Conservation (phyloP, 2,329 filamentous ascomycete genomes). For the Paraphaeosphaeria minitans region DNA sequence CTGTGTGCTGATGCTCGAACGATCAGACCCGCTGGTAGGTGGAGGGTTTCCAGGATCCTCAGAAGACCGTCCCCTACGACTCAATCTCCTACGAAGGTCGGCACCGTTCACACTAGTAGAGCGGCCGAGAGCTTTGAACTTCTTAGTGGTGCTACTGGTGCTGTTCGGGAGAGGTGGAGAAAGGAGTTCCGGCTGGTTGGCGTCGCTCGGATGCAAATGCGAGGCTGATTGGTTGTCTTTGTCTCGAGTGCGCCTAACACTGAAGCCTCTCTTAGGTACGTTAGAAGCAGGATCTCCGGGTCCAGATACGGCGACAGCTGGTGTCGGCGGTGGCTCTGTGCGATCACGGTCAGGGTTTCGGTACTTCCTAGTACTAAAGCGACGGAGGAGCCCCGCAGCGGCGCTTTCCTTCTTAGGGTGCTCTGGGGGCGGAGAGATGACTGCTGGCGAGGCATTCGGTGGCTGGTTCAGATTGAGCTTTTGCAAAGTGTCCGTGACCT, state of each 20-base stretch:
- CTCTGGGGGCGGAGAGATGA: constrained; percentile 60
- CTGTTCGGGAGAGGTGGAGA: constrained; percentile 74
- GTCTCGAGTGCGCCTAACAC: constrained; percentile 69
- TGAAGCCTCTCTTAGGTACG: constrained; percentile 83
- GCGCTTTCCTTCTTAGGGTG: constrained; percentile 81
- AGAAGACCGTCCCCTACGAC: constrained; percentile 61
- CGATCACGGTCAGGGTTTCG: constrained; percentile 59
- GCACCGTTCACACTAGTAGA: constrained; percentile 92
- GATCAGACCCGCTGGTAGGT: constrained; percentile 78
- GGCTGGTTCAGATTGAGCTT: constrained; percentile 63
- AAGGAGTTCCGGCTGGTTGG: constrained; percentile 78
- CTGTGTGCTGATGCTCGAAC: constrained; percentile 61
- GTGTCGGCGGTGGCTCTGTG: constrained; percentile 69
- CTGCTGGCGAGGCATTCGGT: constrained; percentile 54
- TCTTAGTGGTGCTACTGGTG: constrained; percentile 60
- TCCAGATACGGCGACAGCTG: constrained; percentile 80
- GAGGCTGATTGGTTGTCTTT: constrained; percentile 56
- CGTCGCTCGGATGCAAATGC: constrained; percentile 57
- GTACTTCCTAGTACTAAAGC: constrained; percentile 86
- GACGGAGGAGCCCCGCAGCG: constrained; percentile 79
- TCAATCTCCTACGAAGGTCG: constrained; percentile 72
- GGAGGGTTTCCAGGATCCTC: constrained; percentile 66
- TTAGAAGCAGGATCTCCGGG: constrained; percentile 68
- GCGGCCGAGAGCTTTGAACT: constrained; percentile 72
- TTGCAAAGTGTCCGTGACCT: constrained; percentile 75